phyloP scores from a whole-genome alignment of 1,139 yeast genomes.

The Hyphopichia khmerensis region DNA sequence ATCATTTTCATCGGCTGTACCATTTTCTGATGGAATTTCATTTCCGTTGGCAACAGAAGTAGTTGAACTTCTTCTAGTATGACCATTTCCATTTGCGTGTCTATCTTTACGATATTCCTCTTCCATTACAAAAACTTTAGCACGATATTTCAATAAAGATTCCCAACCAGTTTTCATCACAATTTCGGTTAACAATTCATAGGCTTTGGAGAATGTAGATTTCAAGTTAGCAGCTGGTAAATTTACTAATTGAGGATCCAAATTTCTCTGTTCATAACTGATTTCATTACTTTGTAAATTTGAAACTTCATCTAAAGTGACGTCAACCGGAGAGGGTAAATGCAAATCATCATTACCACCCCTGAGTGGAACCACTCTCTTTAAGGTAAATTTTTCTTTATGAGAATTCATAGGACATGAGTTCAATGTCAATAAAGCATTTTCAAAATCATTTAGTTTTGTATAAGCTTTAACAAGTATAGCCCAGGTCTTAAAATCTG shows the following conservation, averaged over 20 bases:
- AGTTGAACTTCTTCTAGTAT: constrained; percentile 15
- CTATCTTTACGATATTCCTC: constrained; percentile 70
- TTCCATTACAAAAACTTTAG: constrained; percentile 92
- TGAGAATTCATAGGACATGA: constrained; percentile 90
- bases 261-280: constrained; percentile 49
- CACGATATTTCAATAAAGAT: constrained; percentile 71
- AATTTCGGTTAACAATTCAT: constrained; percentile 74
- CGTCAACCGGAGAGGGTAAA: constrained; percentile 81
- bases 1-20: constrained; percentile 18
- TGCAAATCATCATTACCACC: constrained; percentile 55
- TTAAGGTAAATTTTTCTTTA: constrained; percentile 56
- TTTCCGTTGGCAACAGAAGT: constrained; percentile 14
- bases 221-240: constrained; percentile 77
- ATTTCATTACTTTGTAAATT: constrained; percentile 54
- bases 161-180: constrained; percentile 85
- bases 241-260: constrained; percentile 66
- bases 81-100: constrained; percentile 15
- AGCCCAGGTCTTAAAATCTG: constrained; percentile 85
- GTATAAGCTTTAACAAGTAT: constrained; percentile 72
- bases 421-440: constrained; percentile 79
- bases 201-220: constrained; percentile 78
- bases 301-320: constrained; percentile 61
- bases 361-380: constrained; percentile 61
- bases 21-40: constrained; percentile 5
- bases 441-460: constrained; percentile 64